These are phyloP conservation scores for Pseudoturritis turrita DNA, from an alignment of 345 rosid species.

Conservation along the genomic window DNA sequence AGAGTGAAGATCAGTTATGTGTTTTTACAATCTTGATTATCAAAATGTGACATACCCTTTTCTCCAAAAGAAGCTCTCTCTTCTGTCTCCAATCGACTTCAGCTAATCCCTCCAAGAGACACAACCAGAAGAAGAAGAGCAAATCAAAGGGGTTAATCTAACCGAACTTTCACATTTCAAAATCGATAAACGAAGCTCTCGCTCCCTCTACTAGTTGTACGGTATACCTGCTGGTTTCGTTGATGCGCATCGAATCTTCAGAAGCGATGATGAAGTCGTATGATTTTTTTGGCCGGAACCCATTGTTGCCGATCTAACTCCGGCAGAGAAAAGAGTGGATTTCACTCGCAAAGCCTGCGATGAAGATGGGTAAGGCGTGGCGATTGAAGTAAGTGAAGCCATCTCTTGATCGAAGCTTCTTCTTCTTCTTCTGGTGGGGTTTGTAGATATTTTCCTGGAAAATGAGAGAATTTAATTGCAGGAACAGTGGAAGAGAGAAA, in stretches of 20 bases:
- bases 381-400: slow-evolving; percentile 56
- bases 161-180: not conserved
- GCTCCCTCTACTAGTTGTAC: slow-evolving; percentile 8
- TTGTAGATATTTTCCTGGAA: not conserved
- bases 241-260: slow-evolving; percentile 54
- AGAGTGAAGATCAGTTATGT: not conserved
- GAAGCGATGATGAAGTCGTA: slow-evolving; percentile 13
- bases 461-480: slow-evolving; percentile 21
- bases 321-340: slow-evolving; percentile 29
- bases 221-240: slow-evolving; percentile 82
- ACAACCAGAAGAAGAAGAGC: slow-evolving; percentile 14
- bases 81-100: slow-evolving; percentile 94
- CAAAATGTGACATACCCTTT: slow-evolving; percentile 47
- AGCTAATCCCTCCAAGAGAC: slow-evolving; percentile 59
- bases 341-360: slow-evolving; percentile 30
- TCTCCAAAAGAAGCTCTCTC: slow-evolving; percentile 73
- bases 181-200: not conserved
- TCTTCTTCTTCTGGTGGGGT: not conserved
- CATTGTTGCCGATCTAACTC: slow-evolving; percentile 17
- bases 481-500: not conserved
- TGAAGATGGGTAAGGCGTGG: slow-evolving; percentile 40
- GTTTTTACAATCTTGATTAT: not conserved
- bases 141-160: not conserved
- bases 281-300: slow-evolving; percentile 17
- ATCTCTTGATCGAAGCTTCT: slow-evolving; percentile 24